These are phyloP conservation scores for Starmerella lactis-condensi DNA, from an alignment of 805 yeast species.

Conservation along the genomic window DNA sequence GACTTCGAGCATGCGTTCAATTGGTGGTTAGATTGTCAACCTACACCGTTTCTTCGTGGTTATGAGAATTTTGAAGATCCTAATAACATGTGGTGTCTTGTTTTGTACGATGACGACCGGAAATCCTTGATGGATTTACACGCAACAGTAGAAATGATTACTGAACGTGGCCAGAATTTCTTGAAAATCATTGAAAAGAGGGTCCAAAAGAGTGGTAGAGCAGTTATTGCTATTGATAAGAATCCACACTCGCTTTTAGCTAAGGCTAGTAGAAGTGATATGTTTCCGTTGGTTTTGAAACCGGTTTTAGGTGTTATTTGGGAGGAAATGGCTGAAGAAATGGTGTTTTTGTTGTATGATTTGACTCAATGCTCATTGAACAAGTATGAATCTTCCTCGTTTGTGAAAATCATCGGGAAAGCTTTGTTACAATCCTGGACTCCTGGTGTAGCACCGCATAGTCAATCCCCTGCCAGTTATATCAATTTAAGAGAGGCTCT, in stretches of 20 bases:
- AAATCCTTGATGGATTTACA: constrained; percentile 61
- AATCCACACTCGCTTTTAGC: constrained; percentile 33
- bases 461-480: not conserved
- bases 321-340: constrained; percentile 64
- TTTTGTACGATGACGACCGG: constrained; percentile 61
- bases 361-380: constrained; percentile 29
- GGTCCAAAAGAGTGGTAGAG: constrained; percentile 48
- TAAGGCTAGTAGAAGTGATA: constrained; percentile 37
- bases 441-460: constrained; percentile 5
- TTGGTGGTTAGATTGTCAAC: not conserved
- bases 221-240: constrained; percentile 42
- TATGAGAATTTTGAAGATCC: constrained; percentile 4
- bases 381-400: constrained; percentile 30
- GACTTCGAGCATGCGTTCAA: not conserved
- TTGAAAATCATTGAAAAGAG: constrained; percentile 54
- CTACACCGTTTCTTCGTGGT: not conserved
- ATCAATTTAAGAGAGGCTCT: not conserved
- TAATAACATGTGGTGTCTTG: constrained; percentile 33
- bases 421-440: constrained; percentile 47
- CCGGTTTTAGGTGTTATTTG: constrained; percentile 52
- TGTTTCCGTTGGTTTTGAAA: constrained; percentile 41
- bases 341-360: constrained; percentile 46
- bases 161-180: constrained; percentile 43
- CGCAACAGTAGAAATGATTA: constrained; percentile 42
- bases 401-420: constrained; percentile 35